Conservation (phyloP, 2,329 filamentous ascomycete genomes). For the Xylaria sp. region DNA sequence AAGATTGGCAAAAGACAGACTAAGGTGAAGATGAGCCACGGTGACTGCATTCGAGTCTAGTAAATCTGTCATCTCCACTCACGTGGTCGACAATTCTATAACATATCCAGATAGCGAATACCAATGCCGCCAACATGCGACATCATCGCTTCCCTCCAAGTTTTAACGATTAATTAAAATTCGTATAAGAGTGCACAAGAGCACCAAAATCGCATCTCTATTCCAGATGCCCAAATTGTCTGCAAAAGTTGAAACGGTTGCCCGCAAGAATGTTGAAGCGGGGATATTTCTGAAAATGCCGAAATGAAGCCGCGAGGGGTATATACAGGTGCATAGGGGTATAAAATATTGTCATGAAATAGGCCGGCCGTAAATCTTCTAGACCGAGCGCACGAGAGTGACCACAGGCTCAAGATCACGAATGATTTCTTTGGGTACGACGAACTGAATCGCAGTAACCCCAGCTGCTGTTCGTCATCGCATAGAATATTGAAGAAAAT, state of each 20-base stretch:
- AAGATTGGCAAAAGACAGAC: slow-evolving; percentile 8
- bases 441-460: slow-evolving; percentile 35
- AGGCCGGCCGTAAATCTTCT: slow-evolving; percentile 29
- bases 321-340: slow-evolving; percentile 36
- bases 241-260: slow-evolving; percentile 17
- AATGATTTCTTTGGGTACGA: slow-evolving; percentile 33
- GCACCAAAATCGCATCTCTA: slow-evolving; percentile 20
- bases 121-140: slow-evolving; percentile 13
- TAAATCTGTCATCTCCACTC: slow-evolving; percentile 9
- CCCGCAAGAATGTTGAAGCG: slow-evolving; percentile 42
- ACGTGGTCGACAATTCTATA: slow-evolving; percentile 25
- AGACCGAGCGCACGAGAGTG: slow-evolving; percentile 44
- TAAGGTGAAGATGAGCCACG: slow-evolving; percentile 1
- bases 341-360: slow-evolving; percentile 42
- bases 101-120: slow-evolving; percentile 35
- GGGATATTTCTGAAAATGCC: slow-evolving; percentile 39
- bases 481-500: slow-evolving; percentile 39
- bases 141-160: slow-evolving; percentile 16
- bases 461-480: slow-evolving; percentile 43
- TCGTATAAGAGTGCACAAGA: slow-evolving; percentile 22
- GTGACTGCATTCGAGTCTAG: slow-evolving; percentile 9
- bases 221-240: slow-evolving; percentile 20
- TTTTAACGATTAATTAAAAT: slow-evolving; percentile 33
- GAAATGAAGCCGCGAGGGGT: slow-evolving; percentile 32
- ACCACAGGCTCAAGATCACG: slow-evolving; percentile 44